phyloP scores from a whole-genome alignment of 306 rosid genomes.

The Mimosa bimucronata region DNA sequence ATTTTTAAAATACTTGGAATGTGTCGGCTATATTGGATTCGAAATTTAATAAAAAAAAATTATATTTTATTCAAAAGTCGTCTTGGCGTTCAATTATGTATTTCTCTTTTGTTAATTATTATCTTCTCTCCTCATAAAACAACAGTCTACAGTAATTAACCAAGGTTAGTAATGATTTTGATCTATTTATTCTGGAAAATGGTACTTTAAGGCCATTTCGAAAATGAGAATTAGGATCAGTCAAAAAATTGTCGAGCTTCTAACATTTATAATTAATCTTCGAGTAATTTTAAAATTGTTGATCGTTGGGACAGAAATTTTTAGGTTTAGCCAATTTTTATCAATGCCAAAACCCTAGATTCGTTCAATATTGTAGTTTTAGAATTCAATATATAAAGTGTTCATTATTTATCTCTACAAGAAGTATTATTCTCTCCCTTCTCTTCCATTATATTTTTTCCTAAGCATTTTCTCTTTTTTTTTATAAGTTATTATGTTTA shows the following conservation, averaged over 20 bases:
- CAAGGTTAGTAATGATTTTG: background rate
- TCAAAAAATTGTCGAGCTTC: background rate
- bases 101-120: background rate
- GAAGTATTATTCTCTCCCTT: background rate
- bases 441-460: background rate
- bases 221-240: background rate
- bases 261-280: background rate
- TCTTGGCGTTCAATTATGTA: constrained; percentile 2
- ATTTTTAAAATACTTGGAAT: background rate
- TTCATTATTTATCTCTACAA: background rate
- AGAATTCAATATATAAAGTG: background rate
- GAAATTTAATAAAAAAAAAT: background rate
- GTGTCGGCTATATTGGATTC: background rate
- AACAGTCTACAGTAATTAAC: background rate
- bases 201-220: background rate
- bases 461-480: background rate
- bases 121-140: background rate
- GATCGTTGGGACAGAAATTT: background rate
- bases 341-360: background rate
- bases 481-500: too few species aligned
- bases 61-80: background rate
- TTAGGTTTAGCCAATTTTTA: background rate
- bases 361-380: background rate
- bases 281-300: too few species aligned
- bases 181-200: background rate